Evolutionary conservation across 345 rosid species (phyloP), one percentile per base, ranked within the genome.

Genomic region (Clausena lansium): DNA sequence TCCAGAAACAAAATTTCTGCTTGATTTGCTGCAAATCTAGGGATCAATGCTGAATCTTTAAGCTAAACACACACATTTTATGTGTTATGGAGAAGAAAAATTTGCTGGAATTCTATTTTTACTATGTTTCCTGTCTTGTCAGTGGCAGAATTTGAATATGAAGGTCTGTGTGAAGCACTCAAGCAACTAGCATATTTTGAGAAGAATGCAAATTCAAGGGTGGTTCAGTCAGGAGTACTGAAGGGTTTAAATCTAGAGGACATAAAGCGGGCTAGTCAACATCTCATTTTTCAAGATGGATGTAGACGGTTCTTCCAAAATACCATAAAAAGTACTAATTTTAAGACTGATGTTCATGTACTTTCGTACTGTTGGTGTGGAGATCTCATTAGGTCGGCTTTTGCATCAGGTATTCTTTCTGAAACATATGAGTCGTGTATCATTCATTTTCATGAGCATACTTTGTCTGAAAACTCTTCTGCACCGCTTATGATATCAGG

Each of bases 331-430:
- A 67, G 62, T 82, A 85, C 82, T 74, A 81, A 82, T 32, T 63
- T 81, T 63, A 76, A 79, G 24, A 32, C 87, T 30, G 80, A 85
- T 27, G 76, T 82, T 36, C 86, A 88, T 79, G 50, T 88, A 47
- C 87, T 88, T 47, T 86, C 91, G 2, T 88, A 86, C 67, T 85
- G 88, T 79, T 86, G 91, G 91, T 88, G 87, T 76, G 91, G 83
- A 30, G 91, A 88, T 76, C 89, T 88, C 67, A 86, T 88, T 65
- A 82, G 91, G 65, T 83, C 89, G 10, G 87, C 87, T 52, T 85
- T 86, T 61, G 76, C 85, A 73, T 83, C 90, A 83, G 89, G 91
- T 88, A 83, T 47, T 61, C 32, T 59, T 73, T 22, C 27, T 41
- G 30, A 24, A 80, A 66, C 78, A 45, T 28, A 13, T n/a, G 28